Evolutionary conservation across 2,329 filamentous ascomycete genomes (phyloP).

Genomic region (Teratosphaeriaceae sp.): DNA sequence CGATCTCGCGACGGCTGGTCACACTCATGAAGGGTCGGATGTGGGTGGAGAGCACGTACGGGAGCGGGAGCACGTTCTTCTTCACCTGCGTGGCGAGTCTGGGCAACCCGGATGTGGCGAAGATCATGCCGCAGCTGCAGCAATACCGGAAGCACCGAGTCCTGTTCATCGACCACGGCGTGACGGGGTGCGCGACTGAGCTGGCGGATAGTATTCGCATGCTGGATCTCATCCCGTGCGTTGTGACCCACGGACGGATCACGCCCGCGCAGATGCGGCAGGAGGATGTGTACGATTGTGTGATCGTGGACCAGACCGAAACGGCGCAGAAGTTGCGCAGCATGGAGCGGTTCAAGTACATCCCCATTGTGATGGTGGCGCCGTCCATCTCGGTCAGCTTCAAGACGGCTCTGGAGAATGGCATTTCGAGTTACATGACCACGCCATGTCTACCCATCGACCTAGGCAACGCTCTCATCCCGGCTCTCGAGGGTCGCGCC

Average conservation of each 20-base stretch:
- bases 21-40: conserved; percentile 95
- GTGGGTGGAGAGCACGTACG: conserved; percentile 90
- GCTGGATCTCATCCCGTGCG: conserved; percentile 72
- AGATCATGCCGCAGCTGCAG: conserved; percentile 74
- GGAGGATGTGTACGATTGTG: conserved; percentile 78
- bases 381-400: conserved; percentile 85
- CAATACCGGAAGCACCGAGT: conserved; percentile 93
- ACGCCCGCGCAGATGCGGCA: conserved; percentile 44
- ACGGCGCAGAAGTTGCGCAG: conserved; percentile 79
- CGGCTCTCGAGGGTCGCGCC: conserved; percentile 85
- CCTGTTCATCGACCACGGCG: conserved; percentile 87
- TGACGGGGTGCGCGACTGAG: conserved; percentile 68
- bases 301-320: conserved; percentile 89
- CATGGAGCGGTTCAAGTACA: conserved; percentile 94
- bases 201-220: conserved; percentile 71
- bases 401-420: conserved; percentile 87
- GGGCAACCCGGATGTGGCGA: conserved; percentile 68
- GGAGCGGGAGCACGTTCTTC: conserved; percentile 88
- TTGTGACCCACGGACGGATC: conserved; percentile 71
- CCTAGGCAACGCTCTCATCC: conserved; percentile 91
- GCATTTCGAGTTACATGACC: conserved; percentile 99
- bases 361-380: conserved; percentile 87
- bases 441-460: conserved; percentile 92
- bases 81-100: conserved; percentile 91
- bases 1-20: conserved; percentile 90